A percentile compares a stretch with the other conserved stretches of the same genome.
phyloP scores from a whole-genome alignment of 2,329 filamentous ascomycete genomes.

The Pseudohalonectria lignicola region DNA sequence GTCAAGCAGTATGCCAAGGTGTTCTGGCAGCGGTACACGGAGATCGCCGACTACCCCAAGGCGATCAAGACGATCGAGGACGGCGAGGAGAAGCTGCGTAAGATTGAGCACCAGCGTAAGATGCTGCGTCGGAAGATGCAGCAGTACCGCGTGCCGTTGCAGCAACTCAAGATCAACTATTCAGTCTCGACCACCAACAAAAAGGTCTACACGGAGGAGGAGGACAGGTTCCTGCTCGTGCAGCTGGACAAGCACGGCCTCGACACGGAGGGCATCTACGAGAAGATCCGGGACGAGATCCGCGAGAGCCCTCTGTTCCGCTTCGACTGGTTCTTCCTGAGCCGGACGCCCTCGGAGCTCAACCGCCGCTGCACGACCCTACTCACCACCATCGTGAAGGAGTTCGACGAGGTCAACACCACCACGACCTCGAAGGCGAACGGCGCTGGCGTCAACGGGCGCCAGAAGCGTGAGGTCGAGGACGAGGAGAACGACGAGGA shows the following conservation, averaged over 20 bases:
- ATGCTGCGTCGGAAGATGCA: constrained; percentile 91
- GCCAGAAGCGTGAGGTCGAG: constrained; percentile 62
- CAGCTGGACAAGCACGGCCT: constrained; percentile 87
- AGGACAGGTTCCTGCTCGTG: constrained; percentile 90
- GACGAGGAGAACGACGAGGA: constrained; percentile 82
- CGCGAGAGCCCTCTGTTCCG: constrained; percentile 89
- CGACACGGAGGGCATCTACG: constrained; percentile 81
- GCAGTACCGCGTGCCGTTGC: constrained; percentile 92
- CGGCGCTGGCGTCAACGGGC: constrained; percentile 45
- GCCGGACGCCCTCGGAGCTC: constrained; percentile 84
- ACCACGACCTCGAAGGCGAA: constrained; percentile 34
- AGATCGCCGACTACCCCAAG: constrained; percentile 82
- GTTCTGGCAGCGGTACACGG: constrained; percentile 91
- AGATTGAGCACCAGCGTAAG: constrained; percentile 85
- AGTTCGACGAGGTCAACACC: constrained; percentile 65
- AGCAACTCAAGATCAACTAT: constrained; percentile 98
- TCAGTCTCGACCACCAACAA: constrained; percentile 99
- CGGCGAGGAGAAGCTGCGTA: constrained; percentile 80
- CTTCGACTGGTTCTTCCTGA: constrained; percentile 99
- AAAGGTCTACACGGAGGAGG: constrained; percentile 98
- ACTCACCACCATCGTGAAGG: constrained; percentile 85
- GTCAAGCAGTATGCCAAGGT: constrained; percentile 87
- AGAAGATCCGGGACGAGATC: constrained; percentile 94
- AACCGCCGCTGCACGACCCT: constrained; percentile 87
- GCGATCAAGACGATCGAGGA: constrained; percentile 83